Conservation (phyloP, 352 stramenopile species). For the Pythium volutum region DNA sequence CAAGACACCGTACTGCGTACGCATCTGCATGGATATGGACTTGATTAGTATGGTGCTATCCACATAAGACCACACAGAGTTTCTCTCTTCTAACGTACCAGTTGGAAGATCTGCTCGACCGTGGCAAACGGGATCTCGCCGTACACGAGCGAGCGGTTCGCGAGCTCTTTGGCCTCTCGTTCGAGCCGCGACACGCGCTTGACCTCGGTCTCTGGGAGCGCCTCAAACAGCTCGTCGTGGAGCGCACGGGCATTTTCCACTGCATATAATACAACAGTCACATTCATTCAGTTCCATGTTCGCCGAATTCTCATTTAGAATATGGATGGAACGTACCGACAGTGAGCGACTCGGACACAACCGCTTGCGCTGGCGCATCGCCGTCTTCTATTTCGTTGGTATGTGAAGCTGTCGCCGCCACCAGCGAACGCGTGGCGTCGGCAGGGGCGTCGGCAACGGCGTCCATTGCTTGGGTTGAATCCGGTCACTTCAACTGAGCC, state of each 20-base stretch:
- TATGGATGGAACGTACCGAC: conserved; percentile 13
- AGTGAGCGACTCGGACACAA: conserved; percentile 28
- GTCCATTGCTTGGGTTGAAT: background rate
- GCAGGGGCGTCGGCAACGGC: background rate
- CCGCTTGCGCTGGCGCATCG: conserved; percentile 14
- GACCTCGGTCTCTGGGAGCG: conserved; percentile 40
- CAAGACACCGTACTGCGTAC: conserved; percentile 50
- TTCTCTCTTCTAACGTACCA: conserved; percentile 27
- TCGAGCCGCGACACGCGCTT: conserved; percentile 63
- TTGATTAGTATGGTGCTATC: background rate
- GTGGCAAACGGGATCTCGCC: conserved; percentile 63
- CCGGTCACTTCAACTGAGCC: conserved; percentile 10
- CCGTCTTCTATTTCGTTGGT: conserved; percentile 7
- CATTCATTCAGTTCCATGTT: background rate
- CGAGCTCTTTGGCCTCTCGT: conserved; percentile 60
- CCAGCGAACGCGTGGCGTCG: background rate
- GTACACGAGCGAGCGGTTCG: conserved; percentile 62
- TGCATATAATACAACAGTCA: conserved; percentile 17
- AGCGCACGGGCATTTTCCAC: conserved; percentile 40
- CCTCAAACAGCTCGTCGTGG: conserved; percentile 49
- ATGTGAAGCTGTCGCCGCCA: background rate
- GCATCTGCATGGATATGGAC: conserved; percentile 41
- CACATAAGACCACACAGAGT: no score
- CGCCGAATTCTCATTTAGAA: no score
- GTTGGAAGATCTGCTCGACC: conserved; percentile 51